phyloP scores from a whole-genome alignment of 371 early-diverging fungal species.

The Haplosporangium sp. region DNA sequence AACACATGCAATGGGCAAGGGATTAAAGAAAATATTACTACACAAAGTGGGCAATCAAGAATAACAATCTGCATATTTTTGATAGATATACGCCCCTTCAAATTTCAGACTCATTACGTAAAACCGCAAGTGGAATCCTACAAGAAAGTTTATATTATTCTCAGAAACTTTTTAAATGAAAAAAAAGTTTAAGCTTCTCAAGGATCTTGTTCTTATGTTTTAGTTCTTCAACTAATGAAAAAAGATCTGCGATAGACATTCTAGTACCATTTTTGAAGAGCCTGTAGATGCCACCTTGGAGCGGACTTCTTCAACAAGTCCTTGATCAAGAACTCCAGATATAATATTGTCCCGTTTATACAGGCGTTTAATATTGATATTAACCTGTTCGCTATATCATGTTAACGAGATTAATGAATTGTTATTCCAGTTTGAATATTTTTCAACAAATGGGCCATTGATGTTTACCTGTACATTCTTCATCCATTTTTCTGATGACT shows the following conservation, averaged over 20 bases:
- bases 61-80: no score
- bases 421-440: no score
- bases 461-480: slow-evolving; percentile 7
- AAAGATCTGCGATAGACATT: not conserved
- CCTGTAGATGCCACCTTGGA: not conserved
- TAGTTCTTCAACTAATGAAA: not conserved
- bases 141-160: no score
- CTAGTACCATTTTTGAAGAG: not conserved
- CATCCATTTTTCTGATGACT: not conserved
- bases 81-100: no score
- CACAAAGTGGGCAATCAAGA: no score
- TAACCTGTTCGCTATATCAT: not conserved
- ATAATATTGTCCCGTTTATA: slow-evolving; percentile 11
- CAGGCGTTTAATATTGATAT: slow-evolving; percentile 4
- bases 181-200: not conserved
- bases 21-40: no score
- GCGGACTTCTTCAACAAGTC: not conserved
- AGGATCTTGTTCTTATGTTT: not conserved
- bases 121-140: no score
- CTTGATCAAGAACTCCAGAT: slow-evolving; percentile 4
- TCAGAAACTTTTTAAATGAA: no score
- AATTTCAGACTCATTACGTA: no score
- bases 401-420: not conserved
- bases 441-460: no score
- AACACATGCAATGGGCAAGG: no score